A percentile compares a stretch with the other conserved stretches of the same genome.
Conservation (phyloP, 2,329 filamentous ascomycete species). For the Colletotrichum liriopes region DNA sequence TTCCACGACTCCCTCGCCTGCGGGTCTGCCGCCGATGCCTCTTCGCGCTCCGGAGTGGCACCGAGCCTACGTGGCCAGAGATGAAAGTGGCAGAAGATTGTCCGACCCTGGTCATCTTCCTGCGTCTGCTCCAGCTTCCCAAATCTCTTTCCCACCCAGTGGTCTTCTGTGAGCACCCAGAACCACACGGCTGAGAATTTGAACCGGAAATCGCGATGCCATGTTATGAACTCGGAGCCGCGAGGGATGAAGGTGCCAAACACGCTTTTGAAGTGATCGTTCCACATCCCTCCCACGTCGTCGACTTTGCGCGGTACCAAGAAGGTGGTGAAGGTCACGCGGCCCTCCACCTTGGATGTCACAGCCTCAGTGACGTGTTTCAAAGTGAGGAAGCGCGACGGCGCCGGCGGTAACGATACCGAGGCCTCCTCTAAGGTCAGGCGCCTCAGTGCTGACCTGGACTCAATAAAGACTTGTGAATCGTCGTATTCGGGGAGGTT, state of each 20-base stretch:
- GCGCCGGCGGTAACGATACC: not conserved
- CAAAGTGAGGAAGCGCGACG: not conserved
- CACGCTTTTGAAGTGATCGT: not conserved
- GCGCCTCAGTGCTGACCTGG: not conserved
- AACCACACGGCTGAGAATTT: not conserved
- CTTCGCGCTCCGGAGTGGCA: not conserved
- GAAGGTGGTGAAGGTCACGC: not conserved
- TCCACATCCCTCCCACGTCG: not conserved
- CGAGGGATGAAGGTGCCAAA: not conserved
- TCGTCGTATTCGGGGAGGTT: not conserved
- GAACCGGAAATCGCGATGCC: too few relatives aligned
- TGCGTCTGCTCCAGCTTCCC: not conserved
- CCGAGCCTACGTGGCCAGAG: not conserved
- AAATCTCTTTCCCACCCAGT: not conserved
- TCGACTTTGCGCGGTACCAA: not conserved
- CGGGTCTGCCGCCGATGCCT: not conserved
- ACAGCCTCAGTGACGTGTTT: not conserved
- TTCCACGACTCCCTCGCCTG: not conserved
- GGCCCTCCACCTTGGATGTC: not conserved
- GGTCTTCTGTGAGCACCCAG: not conserved
- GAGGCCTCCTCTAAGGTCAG: not conserved
- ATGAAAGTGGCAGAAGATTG: not conserved
- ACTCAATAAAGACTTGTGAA: not conserved
- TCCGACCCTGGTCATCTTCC: not conserved
- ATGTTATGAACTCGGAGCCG: not conserved